A percentile compares a stretch with the other conserved stretches of the same genome.
Evolutionary conservation across 805 yeast genomes (phyloP).

Genomic region (Lipomyces sp.): DNA sequence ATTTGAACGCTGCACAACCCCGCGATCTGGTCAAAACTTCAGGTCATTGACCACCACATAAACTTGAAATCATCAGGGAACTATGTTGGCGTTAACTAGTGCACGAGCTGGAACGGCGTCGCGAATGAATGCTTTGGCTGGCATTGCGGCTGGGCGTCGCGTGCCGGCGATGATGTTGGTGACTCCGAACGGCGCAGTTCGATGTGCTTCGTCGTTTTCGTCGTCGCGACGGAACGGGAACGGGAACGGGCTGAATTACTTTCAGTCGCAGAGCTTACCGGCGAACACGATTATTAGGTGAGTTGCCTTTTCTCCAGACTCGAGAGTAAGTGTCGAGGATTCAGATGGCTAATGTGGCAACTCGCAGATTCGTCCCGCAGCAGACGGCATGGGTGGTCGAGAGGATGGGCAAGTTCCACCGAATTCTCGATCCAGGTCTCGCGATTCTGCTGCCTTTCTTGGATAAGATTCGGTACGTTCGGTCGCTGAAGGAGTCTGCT

Average conservation of each 20-base stretch:
- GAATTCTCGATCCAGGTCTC: constrained; percentile 69
- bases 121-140: too few relatives aligned
- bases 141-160: too few relatives aligned
- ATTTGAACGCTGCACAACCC: too few relatives aligned
- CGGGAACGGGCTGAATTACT: constrained; percentile 8
- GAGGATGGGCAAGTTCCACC: constrained; percentile 80
- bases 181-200: not conserved
- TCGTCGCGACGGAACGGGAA: not conserved
- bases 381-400: constrained; percentile 90
- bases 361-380: constrained; percentile 71
- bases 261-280: constrained; percentile 11
- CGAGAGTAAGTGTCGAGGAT: not conserved
- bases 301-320: not conserved
- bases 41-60: too few relatives aligned
- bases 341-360: not conserved
- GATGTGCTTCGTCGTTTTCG: not conserved
- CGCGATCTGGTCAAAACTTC: too few relatives aligned
- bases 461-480: constrained; percentile 77
- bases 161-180: too few relatives aligned
- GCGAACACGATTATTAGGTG: constrained; percentile 23
- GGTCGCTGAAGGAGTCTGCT: constrained; percentile 79
- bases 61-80: too few relatives aligned
- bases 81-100: too few relatives aligned
- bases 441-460: constrained; percentile 69
- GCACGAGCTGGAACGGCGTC: too few relatives aligned